Evolutionary conservation across 2,329 filamentous ascomycete species (phyloP).

Genomic region (Microcera coccophila): DNA sequence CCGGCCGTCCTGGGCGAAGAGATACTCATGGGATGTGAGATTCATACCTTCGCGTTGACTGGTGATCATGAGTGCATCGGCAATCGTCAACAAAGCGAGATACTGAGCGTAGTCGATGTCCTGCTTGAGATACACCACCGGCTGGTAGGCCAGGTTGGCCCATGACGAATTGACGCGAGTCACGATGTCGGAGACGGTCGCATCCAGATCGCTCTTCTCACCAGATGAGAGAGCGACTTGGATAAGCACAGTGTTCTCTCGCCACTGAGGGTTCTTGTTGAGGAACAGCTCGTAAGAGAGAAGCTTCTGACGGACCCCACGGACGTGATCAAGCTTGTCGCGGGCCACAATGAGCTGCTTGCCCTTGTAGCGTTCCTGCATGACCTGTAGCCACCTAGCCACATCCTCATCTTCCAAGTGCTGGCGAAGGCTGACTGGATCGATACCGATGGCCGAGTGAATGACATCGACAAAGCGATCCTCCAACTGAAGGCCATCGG

Average conservation of each 20-base stretch:
- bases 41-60: slow-evolving; percentile 98
- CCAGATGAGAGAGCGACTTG: slow-evolving; percentile 90
- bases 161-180: slow-evolving; percentile 89
- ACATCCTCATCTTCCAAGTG: slow-evolving; percentile 72
- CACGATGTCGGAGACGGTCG: slow-evolving; percentile 87
- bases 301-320: slow-evolving; percentile 89
- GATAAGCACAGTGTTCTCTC: slow-evolving; percentile 82
- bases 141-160: slow-evolving; percentile 87
- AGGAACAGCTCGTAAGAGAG: slow-evolving; percentile 90
- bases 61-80: slow-evolving; percentile 90
- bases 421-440: slow-evolving; percentile 69
- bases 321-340: slow-evolving; percentile 90
- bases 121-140: slow-evolving; percentile 89
- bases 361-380: slow-evolving; percentile 78
- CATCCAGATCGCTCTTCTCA: slow-evolving; percentile 82
- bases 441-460: slow-evolving; percentile 84
- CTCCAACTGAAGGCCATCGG: slow-evolving; percentile 83
- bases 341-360: slow-evolving; percentile 90
- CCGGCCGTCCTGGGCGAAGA: slow-evolving; percentile 86
- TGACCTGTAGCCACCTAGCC: slow-evolving; percentile 70
- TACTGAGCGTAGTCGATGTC: slow-evolving; percentile 93
- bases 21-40: slow-evolving; percentile 87
- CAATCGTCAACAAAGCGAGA: slow-evolving; percentile 82
- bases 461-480: slow-evolving; percentile 90
- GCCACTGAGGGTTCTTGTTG: slow-evolving; percentile 88